Conservation (phyloP, 176 grass and related monocot species). For the Musa beccarii region DNA sequence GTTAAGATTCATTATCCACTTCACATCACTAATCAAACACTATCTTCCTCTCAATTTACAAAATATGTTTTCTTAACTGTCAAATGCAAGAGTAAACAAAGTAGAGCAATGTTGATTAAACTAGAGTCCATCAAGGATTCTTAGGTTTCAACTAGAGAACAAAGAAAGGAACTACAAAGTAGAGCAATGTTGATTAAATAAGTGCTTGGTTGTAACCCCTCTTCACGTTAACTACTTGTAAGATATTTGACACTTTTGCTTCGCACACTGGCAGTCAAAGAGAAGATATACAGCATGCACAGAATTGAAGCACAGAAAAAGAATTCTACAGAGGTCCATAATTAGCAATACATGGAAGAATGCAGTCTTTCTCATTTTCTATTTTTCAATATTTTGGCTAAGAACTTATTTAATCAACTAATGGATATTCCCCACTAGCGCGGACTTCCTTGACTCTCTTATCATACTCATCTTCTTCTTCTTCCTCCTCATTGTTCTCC, state of each 20-base stretch:
- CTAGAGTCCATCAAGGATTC: too few species aligned
- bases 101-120: too few species aligned
- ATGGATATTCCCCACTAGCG: conserved; percentile 61
- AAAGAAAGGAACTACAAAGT: not conserved
- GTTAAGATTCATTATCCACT: too few species aligned
- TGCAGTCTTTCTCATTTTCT: too few species aligned
- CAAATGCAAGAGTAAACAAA: too few species aligned
- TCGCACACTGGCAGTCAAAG: not conserved
- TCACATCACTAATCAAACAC: too few species aligned
- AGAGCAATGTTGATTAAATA: not conserved
- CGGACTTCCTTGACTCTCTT: conserved; percentile 91
- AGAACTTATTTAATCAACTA: conserved; percentile 20
- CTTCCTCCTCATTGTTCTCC: conserved; percentile 43
- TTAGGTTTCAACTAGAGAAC: too few species aligned
- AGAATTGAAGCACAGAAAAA: not conserved
- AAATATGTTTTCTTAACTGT: too few species aligned
- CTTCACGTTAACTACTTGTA: not conserved
- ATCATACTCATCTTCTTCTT: conserved; percentile 79
- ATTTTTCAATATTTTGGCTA: not conserved
- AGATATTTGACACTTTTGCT: not conserved
- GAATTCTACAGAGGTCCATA: not conserved
- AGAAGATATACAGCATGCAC: not conserved
- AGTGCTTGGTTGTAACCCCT: not conserved
- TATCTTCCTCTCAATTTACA: too few species aligned
- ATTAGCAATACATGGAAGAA: not conserved